Percentiles rank a stretch among this genome's conserved stretches.
phyloP scores from a whole-genome alignment of 768 basidiomycete genomes.

The Agrocybe pediades region DNA sequence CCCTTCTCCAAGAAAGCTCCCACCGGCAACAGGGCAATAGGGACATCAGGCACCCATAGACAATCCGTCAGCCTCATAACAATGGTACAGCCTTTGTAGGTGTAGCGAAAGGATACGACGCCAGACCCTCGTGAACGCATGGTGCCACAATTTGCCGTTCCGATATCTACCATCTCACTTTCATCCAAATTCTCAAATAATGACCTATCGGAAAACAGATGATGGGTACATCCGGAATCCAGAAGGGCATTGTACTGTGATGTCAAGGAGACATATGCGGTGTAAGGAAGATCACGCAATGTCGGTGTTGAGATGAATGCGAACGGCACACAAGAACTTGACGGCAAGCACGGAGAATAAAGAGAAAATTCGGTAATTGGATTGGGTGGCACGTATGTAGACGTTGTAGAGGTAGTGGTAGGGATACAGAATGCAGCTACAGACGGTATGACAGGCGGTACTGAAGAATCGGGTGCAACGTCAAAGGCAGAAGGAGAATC shows the following conservation, averaged over 20 bases:
- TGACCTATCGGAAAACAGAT: neutral
- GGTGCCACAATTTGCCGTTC: neutral
- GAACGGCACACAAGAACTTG: too few relatives aligned
- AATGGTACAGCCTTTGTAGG: neutral
- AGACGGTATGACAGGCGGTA: neutral
- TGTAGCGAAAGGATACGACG: neutral
- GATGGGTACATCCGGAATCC: neutral
- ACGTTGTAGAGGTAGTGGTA: too few relatives aligned
- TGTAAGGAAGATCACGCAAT: too few relatives aligned
- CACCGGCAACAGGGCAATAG: slow-evolving; percentile 24
- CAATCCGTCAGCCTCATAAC: slow-evolving; percentile 18
- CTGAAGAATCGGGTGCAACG: neutral
- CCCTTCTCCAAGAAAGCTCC: slow-evolving; percentile 15
- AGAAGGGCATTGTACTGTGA: neutral
- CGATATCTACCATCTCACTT: neutral
- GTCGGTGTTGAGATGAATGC: too few relatives aligned
- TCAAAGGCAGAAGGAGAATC: neutral
- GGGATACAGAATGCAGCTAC: neutral
- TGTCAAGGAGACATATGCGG: neutral
- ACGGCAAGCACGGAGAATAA: neutral
- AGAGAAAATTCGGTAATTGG: neutral
- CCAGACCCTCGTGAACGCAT: neutral
- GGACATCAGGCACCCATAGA: slow-evolving; percentile 23
- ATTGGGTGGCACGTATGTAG: too few relatives aligned
- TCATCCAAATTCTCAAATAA: neutral